Evolutionary conservation across 768 basidiomycete species (phyloP).

Genomic region (Imleria badia): DNA sequence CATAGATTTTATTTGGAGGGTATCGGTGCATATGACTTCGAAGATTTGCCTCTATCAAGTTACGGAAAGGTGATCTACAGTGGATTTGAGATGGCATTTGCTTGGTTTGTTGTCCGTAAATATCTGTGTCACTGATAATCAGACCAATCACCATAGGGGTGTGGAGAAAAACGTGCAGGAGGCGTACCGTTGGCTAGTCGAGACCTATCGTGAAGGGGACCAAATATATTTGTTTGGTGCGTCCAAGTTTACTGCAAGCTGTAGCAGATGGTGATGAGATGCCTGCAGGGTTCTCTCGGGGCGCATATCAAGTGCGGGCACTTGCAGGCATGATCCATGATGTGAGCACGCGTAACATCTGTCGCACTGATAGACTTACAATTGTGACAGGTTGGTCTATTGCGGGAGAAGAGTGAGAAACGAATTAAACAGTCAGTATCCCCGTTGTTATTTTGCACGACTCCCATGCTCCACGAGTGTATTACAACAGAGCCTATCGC

Average conservation of each 20-base stretch:
- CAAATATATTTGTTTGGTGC: slow-evolving; percentile 40
- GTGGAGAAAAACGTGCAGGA: neutral
- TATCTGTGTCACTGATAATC: neutral
- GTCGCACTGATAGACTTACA: neutral
- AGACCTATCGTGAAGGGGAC: slow-evolving; percentile 2
- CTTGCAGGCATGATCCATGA: slow-evolving; percentile 39
- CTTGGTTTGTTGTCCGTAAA: slow-evolving; percentile 7
- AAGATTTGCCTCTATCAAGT: neutral
- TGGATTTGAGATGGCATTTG: neutral
- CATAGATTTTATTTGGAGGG: slow-evolving; percentile 33
- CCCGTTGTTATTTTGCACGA: neutral
- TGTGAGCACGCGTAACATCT: slow-evolving; percentile 10
- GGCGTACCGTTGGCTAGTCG: slow-evolving; percentile 6
- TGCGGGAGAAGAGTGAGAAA: neutral
- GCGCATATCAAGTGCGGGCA: slow-evolving; percentile 40
- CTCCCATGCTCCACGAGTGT: neutral
- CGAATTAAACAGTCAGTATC: slow-evolving; percentile 1
- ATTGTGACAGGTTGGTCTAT: neutral
- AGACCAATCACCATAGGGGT: neutral
- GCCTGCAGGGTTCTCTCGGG: slow-evolving; percentile 40
- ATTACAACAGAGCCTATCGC: neutral
- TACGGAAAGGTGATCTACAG: neutral
- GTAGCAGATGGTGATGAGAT: neutral
- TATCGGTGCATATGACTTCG: slow-evolving; percentile 26
- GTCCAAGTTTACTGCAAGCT: no score